A percentile compares a stretch with the other conserved stretches of the same genome.
Conservation (phyloP, 2,329 filamentous ascomycete genomes). For the Clonostachys rosea region DNA sequence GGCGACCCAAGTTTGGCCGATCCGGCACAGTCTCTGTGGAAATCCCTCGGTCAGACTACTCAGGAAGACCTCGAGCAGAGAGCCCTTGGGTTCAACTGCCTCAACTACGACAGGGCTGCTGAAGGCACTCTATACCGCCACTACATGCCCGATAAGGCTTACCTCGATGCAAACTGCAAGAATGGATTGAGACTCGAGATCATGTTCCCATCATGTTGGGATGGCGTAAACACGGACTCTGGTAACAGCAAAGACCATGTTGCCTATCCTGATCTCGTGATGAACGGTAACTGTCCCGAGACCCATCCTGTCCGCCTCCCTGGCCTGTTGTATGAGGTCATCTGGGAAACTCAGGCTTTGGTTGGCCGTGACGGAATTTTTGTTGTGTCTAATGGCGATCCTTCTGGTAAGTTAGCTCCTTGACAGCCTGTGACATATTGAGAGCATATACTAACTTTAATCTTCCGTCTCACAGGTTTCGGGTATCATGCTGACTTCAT, state of each 20-base stretch:
- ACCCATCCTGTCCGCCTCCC: constrained; percentile 65
- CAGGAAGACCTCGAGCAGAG: constrained; percentile 73
- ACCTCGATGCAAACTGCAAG: constrained; percentile 75
- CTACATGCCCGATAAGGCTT: constrained; percentile 73
- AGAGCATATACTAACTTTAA: constrained; percentile 3
- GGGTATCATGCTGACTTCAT: constrained; percentile 81
- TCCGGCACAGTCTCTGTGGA: constrained; percentile 67
- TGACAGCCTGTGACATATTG: neutral
- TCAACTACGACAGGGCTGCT: constrained; percentile 66
- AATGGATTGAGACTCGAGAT: constrained; percentile 79
- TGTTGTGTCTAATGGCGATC: constrained; percentile 73
- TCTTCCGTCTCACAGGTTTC: constrained; percentile 42
- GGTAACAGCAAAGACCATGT: constrained; percentile 61
- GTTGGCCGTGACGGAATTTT: constrained; percentile 61
- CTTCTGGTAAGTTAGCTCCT: constrained; percentile 48
- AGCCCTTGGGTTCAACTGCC: constrained; percentile 89
- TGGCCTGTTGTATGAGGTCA: constrained; percentile 80
- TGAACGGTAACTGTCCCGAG: constrained; percentile 70
- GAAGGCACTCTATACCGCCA: constrained; percentile 80
- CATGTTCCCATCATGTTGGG: constrained; percentile 89
- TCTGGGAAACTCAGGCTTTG: constrained; percentile 71
- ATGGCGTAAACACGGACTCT: constrained; percentile 56
- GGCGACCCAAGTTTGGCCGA: constrained; percentile 62
- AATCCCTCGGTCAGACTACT: constrained; percentile 50
- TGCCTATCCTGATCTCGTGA: constrained; percentile 73